A percentile compares a stretch with the other conserved stretches of the same genome.
Evolutionary conservation across 2,329 filamentous ascomycete genomes (phyloP).

Genomic region (Dothideomycetes sp.): DNA sequence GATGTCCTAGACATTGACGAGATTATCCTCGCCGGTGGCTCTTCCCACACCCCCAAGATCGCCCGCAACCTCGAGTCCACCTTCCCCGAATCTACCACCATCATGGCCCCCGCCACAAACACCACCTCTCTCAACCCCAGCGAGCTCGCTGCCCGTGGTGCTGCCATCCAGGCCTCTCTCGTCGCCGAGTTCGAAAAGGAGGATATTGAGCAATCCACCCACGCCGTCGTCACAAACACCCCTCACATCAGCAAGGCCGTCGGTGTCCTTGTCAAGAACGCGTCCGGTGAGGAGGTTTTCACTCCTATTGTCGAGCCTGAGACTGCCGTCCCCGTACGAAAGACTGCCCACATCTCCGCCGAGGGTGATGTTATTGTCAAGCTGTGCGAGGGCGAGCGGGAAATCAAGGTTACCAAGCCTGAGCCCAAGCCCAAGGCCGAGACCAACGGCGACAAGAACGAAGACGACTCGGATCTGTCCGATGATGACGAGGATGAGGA

Average conservation of each 20-base stretch:
- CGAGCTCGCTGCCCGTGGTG: conserved; percentile 77
- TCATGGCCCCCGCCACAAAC: conserved; percentile 75
- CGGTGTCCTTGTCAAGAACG: conserved; percentile 60
- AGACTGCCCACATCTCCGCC: conserved; percentile 66
- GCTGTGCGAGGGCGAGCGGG: conserved; percentile 75
- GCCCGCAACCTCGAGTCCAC: conserved; percentile 66
- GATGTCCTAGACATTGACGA: conserved; percentile 90
- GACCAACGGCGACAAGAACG: conserved; percentile 46
- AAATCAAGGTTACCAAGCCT: conserved; percentile 88
- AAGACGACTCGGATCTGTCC: conserved; percentile 50
- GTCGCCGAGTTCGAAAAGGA: conserved; percentile 89
- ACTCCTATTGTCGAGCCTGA: conserved; percentile 71
- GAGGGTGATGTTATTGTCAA: conserved; percentile 79
- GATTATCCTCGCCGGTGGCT: conserved; percentile 85
- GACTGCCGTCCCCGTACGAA: conserved; percentile 80
- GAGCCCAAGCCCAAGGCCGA: conserved; percentile 62
- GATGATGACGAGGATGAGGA: conserved; percentile 61
- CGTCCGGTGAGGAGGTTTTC: conserved; percentile 57
- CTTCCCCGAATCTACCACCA: conserved; percentile 68
- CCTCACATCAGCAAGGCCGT: conserved; percentile 83
- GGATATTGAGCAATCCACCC: conserved; percentile 91
- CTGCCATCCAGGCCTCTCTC: conserved; percentile 87
- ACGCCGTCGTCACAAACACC: conserved; percentile 87
- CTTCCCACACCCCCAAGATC: conserved; percentile 87
- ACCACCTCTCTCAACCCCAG: conserved; percentile 80